Percentiles rank a stretch among this genome's conserved stretches.
Conservation (phyloP, 495 filamentous ascomycete species). For the Venustampulla echinocandica region DNA sequence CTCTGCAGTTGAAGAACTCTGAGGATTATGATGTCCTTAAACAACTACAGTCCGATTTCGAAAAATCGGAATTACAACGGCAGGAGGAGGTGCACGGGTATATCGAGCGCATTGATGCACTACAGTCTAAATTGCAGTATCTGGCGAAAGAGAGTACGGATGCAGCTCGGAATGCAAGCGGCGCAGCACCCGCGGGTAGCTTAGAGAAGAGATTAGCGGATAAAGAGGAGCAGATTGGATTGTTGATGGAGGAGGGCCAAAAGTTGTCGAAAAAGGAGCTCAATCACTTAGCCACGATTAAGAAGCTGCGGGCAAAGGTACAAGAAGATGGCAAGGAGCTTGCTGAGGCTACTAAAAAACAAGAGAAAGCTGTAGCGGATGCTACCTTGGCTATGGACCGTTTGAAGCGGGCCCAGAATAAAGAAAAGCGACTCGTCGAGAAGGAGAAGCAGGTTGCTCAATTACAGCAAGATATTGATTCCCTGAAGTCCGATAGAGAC, state of each 20-base stretch:
- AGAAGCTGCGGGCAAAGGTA: conserved; percentile 61
- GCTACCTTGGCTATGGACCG: conserved; percentile 47
- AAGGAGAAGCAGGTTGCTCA: conserved; percentile 55
- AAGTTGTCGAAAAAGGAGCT: conserved; percentile 79
- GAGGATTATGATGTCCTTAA: conserved; percentile 28
- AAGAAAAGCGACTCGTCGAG: conserved; percentile 58
- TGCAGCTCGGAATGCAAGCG: conserved; percentile 54
- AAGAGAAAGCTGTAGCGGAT: conserved; percentile 61
- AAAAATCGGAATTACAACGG: conserved; percentile 51
- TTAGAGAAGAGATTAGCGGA: conserved; percentile 71
- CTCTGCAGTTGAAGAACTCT: conserved; percentile 1
- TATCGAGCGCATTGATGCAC: conserved; percentile 83
- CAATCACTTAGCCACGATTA: conserved; percentile 71
- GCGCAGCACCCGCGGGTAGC: conserved; percentile 52
- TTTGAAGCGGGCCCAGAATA: conserved; percentile 53
- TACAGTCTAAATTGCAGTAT: conserved; percentile 84
- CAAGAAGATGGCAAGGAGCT: conserved; percentile 56
- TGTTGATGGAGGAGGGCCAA: conserved; percentile 87
- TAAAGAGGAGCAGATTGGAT: conserved; percentile 81
- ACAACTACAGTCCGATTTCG: conserved; percentile 47
- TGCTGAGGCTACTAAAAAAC: conserved; percentile 50
- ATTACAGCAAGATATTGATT: conserved; percentile 62
- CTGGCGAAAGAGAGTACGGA: conserved; percentile 71
- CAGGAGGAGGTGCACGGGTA: conserved; percentile 76
- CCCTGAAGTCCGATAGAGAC: conserved; percentile 54